These are phyloP conservation scores for Erythrobasidium hasegawianum DNA, from an alignment of 1,284 basidiomycete species.

Conservation along the genomic window DNA sequence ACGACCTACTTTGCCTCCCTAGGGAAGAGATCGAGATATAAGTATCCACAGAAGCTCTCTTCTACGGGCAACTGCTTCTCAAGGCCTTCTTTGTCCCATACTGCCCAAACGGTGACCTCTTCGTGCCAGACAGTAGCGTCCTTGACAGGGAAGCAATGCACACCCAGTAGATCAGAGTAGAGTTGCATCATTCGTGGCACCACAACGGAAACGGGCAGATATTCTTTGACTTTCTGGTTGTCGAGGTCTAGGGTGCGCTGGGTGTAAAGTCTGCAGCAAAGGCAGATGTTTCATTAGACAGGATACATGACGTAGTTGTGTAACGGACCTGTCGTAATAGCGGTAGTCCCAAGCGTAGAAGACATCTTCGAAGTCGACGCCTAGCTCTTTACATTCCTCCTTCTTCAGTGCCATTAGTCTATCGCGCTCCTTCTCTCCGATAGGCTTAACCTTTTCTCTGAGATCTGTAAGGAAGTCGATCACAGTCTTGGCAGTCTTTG, in stretches of 20 bases:
- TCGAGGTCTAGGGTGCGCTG: conserved; percentile 58
- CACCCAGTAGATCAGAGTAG: conserved; percentile 72
- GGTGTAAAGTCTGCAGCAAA: conserved; percentile 56
- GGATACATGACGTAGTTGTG: background rate
- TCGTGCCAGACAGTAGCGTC: conserved; percentile 41
- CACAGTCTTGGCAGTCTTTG: conserved; percentile 63
- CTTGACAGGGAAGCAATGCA: conserved; percentile 62
- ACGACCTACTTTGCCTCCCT: conserved; percentile 50
- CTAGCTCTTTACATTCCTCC: conserved; percentile 61
- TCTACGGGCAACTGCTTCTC: conserved; percentile 51
- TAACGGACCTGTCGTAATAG: conserved; percentile 32
- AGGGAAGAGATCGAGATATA: conserved; percentile 81
- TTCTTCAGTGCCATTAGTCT: conserved; percentile 67
- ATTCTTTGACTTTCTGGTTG: conserved; percentile 72
- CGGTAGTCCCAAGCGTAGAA: conserved; percentile 68
- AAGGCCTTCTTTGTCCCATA: conserved; percentile 64
- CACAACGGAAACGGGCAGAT: conserved; percentile 75
- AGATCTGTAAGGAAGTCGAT: conserved; percentile 67
- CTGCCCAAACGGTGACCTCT: conserved; percentile 72
- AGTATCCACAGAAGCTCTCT: conserved; percentile 69
- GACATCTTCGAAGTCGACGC: conserved; percentile 60
- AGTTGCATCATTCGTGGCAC: conserved; percentile 73
- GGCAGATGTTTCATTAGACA: conserved; percentile 57
- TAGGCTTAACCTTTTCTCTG: conserved; percentile 65
- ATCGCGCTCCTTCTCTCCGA: conserved; percentile 63